Conservation (phyloP, 352 stramenopile genomes). For the Phytophthora uliginosa region DNA sequence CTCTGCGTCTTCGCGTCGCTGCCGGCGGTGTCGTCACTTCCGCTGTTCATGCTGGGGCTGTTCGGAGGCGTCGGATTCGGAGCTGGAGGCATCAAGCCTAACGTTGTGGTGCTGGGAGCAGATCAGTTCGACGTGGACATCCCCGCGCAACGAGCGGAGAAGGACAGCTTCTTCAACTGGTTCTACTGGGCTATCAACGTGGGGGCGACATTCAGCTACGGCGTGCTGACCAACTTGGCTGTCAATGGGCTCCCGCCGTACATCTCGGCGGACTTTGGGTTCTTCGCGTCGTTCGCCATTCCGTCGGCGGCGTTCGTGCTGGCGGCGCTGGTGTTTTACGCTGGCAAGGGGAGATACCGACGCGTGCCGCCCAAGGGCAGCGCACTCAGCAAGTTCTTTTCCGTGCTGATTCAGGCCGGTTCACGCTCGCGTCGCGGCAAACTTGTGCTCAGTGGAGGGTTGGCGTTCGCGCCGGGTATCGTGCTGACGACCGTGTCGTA, state of each 20-base stretch:
- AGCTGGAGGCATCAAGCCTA: slow-evolving; percentile 81
- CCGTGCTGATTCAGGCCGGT: slow-evolving; percentile 73
- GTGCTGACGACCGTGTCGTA: slow-evolving; percentile 84
- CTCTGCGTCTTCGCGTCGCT: slow-evolving; percentile 77
- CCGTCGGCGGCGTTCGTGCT: slow-evolving; percentile 85
- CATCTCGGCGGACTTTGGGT: slow-evolving; percentile 85
- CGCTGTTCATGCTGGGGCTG: slow-evolving; percentile 86
- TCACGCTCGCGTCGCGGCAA: slow-evolving; percentile 61
- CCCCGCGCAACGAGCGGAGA: slow-evolving; percentile 73
- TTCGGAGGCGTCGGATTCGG: slow-evolving; percentile 83
- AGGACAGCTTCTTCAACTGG: slow-evolving; percentile 95
- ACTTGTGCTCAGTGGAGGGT: slow-evolving; percentile 78
- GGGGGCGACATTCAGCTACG: slow-evolving; percentile 93
- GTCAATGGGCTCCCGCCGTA: slow-evolving; percentile 91
- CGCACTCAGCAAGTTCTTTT: slow-evolving; percentile 78
- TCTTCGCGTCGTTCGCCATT: slow-evolving; percentile 92
- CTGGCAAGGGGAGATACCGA: slow-evolving; percentile 68
- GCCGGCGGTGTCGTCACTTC: slow-evolving; percentile 62
- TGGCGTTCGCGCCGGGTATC: slow-evolving; percentile 81
- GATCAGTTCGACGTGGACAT: slow-evolving; percentile 88
- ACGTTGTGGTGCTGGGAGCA: slow-evolving; percentile 79
- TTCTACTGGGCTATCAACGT: slow-evolving; percentile 97
- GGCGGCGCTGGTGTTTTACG: slow-evolving; percentile 85
- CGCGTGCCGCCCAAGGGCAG: slow-evolving; percentile 82
- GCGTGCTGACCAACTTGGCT: slow-evolving; percentile 90